Percentiles rank a stretch among this genome's conserved stretches.
Conservation (phyloP, 2,329 filamentous ascomycete genomes). For the Cordyceps javanica region DNA sequence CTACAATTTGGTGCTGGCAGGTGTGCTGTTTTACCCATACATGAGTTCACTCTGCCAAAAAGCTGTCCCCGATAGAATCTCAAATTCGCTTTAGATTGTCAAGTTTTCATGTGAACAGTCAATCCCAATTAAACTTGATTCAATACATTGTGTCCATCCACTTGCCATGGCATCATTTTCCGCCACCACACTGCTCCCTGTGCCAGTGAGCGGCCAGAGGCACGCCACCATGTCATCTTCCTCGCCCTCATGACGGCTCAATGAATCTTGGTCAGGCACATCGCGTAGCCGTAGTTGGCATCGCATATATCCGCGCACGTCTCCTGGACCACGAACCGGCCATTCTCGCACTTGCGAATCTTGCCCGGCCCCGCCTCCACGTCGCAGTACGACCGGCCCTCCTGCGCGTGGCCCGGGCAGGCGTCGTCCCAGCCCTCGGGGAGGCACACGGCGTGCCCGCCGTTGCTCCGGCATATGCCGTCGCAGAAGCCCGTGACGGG, state of each 20-base stretch:
- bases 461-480: neutral
- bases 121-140: no score
- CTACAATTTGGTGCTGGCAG: no score
- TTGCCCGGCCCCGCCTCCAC: neutral
- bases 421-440: neutral
- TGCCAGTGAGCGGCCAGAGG: no score
- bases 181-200: no score
- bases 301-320: neutral
- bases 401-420: neutral
- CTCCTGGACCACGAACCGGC: neutral
- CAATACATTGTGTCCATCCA: no score
- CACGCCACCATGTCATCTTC: no score
- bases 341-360: slow-evolving; percentile 3
- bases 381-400: neutral
- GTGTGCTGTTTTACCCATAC: no score
- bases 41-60: no score
- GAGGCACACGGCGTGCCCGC: neutral
- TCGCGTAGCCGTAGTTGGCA: neutral
- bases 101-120: no score
- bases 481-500: neutral
- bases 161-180: no score
- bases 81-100: no score
- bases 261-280: neutral
- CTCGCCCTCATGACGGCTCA: neutral
- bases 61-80: no score